These are phyloP conservation scores for Teunomyces cretensis DNA, from an alignment of 805 yeast genomes.

Conservation along the genomic window DNA sequence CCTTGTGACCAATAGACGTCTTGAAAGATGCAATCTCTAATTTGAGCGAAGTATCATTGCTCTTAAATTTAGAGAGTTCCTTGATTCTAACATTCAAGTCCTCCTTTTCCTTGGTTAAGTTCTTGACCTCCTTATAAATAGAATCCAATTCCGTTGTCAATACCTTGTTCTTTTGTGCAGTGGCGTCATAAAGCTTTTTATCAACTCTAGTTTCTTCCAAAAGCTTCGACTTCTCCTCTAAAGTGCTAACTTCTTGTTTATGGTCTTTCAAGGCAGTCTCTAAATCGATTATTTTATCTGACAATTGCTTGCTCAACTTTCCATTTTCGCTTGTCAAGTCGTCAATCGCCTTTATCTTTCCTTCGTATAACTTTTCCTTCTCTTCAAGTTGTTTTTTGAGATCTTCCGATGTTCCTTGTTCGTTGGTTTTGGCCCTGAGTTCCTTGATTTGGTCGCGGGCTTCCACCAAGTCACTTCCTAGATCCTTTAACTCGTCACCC, in stretches of 20 bases:
- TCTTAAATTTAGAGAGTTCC: constrained; percentile 29
- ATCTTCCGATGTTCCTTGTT: background rate
- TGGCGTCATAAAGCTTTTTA: background rate
- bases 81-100: constrained; percentile 33
- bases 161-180: background rate
- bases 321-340: constrained; percentile 16
- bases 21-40: constrained; percentile 49
- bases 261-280: background rate
- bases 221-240: background rate
- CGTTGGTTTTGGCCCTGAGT: constrained; percentile 11
- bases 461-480: constrained; percentile 78
- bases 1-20: constrained; percentile 46
- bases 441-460: constrained; percentile 60
- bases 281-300: background rate
- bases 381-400: constrained; percentile 5
- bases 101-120: constrained; percentile 34
- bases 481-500: constrained; percentile 70
- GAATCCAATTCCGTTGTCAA: background rate
- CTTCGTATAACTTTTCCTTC: constrained; percentile 4
- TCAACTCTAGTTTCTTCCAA: background rate
- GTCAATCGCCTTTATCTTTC: constrained; percentile 5
- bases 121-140: constrained; percentile 21
- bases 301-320: constrained; percentile 9
- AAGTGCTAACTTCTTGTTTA: background rate
- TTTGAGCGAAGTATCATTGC: constrained; percentile 45